Percentiles rank a stretch among this genome's conserved stretches.
Conservation (phyloP, 495 filamentous ascomycete species). For the Neurospora sp. region DNA sequence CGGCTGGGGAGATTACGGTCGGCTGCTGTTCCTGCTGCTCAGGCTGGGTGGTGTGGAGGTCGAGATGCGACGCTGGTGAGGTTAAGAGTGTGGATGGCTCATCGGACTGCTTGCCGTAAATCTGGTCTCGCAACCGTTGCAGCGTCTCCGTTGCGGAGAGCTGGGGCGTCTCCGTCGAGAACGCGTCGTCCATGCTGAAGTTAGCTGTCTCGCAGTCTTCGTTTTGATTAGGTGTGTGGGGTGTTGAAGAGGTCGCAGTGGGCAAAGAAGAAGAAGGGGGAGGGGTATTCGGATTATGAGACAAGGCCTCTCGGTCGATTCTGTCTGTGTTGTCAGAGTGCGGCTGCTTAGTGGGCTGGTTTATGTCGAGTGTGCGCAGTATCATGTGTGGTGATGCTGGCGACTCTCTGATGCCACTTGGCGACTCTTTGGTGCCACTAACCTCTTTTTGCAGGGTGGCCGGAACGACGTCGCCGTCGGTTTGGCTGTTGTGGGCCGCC, state of each 20-base stretch:
- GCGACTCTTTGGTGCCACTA: background rate
- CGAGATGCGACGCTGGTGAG: background rate
- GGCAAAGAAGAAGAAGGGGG: background rate
- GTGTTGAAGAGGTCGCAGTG: background rate
- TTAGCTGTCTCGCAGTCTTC: background rate
- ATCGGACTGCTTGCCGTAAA: background rate
- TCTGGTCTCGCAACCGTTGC: background rate
- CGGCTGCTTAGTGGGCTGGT: background rate
- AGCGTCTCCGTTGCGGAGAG: background rate
- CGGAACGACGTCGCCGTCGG: constrained; percentile 11
- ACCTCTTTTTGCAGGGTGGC: constrained; percentile 9
- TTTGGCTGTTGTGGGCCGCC: background rate
- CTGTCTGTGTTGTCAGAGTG: background rate
- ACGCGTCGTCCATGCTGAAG: background rate
- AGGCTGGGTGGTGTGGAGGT: background rate
- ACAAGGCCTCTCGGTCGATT: background rate
- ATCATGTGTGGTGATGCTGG: background rate
- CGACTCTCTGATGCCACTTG: background rate
- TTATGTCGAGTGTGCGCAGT: background rate
- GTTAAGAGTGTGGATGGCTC: background rate
- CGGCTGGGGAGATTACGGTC: background rate
- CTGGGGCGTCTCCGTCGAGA: background rate
- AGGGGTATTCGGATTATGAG: background rate
- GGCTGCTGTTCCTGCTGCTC: background rate
- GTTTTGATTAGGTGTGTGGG: background rate